These are phyloP conservation scores for Trichoderma gamsii DNA, from an alignment of 495 filamentous ascomycete genomes.

Conservation along the genomic window DNA sequence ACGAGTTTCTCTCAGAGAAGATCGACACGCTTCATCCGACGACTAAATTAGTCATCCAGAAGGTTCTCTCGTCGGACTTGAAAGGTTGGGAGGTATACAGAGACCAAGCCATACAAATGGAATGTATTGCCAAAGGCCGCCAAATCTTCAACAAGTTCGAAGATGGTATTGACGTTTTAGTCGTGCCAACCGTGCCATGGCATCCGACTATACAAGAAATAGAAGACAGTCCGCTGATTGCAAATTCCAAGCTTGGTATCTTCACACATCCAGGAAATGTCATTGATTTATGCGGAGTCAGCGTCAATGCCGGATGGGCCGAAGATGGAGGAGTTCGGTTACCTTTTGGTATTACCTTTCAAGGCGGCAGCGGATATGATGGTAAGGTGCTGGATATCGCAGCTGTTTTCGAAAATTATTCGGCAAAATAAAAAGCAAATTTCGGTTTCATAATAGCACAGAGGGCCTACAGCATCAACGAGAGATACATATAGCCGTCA, in stretches of 20 bases:
- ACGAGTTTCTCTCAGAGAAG: slow-evolving; percentile 38
- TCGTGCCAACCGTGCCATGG: slow-evolving; percentile 56
- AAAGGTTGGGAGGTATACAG: slow-evolving; percentile 48
- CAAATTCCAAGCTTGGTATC: slow-evolving; percentile 51
- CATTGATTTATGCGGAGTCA: slow-evolving; percentile 56
- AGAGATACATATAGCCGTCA: too few species aligned
- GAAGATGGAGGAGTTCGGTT: slow-evolving; percentile 33
- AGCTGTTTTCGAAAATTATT: slow-evolving; percentile 39
- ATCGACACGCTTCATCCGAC: slow-evolving; percentile 27
- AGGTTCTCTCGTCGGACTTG: slow-evolving; percentile 31
- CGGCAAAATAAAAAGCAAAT: too few species aligned
- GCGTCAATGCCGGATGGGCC: slow-evolving; percentile 50
- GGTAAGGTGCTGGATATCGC: slow-evolving; percentile 52
- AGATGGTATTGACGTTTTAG: slow-evolving; percentile 48
- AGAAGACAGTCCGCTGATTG: slow-evolving; percentile 45
- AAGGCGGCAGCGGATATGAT: slow-evolving; percentile 51
- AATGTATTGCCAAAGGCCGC: slow-evolving; percentile 10
- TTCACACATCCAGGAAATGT: slow-evolving; percentile 64
- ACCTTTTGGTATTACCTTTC: slow-evolving; percentile 59
- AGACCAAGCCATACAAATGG: slow-evolving; percentile 40
- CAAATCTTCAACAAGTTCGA: slow-evolving; percentile 38
- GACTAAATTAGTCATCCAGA: neutral
- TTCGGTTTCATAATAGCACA: too few species aligned
- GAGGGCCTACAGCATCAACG: too few species aligned
- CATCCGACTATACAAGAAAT: slow-evolving; percentile 56